Evolutionary conservation across 164 flowering plant species (phyloP), one percentile per base, ranked within the genome.

Genomic region (Nelumbo lutea): DNA sequence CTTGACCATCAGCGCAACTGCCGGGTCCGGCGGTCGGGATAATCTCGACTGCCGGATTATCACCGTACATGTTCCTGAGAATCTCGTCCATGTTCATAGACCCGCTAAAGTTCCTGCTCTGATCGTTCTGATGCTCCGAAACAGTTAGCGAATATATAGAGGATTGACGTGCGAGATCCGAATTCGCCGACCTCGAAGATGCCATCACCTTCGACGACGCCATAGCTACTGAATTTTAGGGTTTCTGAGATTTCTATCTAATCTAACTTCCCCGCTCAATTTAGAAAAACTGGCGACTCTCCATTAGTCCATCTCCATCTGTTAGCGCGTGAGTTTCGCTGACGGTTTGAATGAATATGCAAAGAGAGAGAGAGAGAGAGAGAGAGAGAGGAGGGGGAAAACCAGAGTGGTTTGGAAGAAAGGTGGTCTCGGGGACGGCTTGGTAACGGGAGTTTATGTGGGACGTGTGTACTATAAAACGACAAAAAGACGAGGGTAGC

Each of bases 41-140:
- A 47, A 72, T 71, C 48, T 62, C 81, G 7, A 83, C 76, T 45
- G 75, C 69, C 43, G 84, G 77, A 63, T 68, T 64, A 2, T 73
- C 67, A 4, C 74, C 53, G 66, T 78, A 86, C 15, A 78, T 74
- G 66, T 70, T 79, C 3, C 79, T 70, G 4, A 84, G 65, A 38
- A 85, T 72, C 56, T 84, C 91, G 60, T 82, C 86, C 71, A 82
- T 78, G 45, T 77, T 77, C 87, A 84, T 84, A 0, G 81, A 50
- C 4, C 69, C 70, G 27, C 27, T 27, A 27, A 47, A 72, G 57
- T 42, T 59, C 41, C 55, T 71, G 55, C 46, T 62, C 38, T 70
- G 70, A 59, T 67, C 77, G 45, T n/a, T 42, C 40, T 50, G 68
- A 69, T 46, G 66, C 41, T 39, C 52, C 55, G 51, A 4, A 46